These are phyloP conservation scores for Globisporangium radiosum DNA, from an alignment of 352 stramenopile species.

Conservation along the genomic window DNA sequence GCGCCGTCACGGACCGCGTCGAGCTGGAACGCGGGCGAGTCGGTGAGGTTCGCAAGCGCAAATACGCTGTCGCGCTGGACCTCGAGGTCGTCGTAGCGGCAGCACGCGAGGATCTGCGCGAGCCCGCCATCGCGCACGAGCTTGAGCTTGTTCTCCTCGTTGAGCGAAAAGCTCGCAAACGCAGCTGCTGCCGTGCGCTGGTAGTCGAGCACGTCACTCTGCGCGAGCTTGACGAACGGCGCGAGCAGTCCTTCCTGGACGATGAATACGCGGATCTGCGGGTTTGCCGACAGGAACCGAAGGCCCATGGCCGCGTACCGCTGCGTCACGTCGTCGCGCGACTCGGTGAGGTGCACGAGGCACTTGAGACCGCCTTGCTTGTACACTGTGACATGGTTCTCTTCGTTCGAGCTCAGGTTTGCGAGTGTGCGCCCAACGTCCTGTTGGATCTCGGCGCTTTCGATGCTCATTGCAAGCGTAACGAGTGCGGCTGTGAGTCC, in stretches of 20 bases:
- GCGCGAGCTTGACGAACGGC: constrained; percentile 89
- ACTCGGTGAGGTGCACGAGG: constrained; percentile 86
- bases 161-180: constrained; percentile 89
- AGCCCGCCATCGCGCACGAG: constrained; percentile 91
- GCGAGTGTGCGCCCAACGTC: constrained; percentile 89
- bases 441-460: constrained; percentile 92
- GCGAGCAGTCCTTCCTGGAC: constrained; percentile 86
- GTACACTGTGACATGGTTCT: constrained; percentile 91
- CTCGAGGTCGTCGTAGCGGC: constrained; percentile 87
- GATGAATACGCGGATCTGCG: constrained; percentile 90
- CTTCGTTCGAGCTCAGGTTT: constrained; percentile 93
- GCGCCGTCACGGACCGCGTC: constrained; percentile 87
- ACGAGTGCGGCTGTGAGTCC: constrained; percentile 82
- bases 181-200: constrained; percentile 90
- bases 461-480: constrained; percentile 50
- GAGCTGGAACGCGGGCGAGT: constrained; percentile 85
- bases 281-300: constrained; percentile 91
- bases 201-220: constrained; percentile 87
- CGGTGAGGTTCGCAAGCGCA: constrained; percentile 91
- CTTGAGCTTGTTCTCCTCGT: constrained; percentile 92
- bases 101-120: constrained; percentile 86
- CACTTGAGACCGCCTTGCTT: constrained; percentile 89
- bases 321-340: constrained; percentile 88
- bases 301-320: constrained; percentile 94
- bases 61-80: constrained; percentile 91